Percentiles rank a stretch among this genome's conserved stretches.
Conservation (phyloP, 495 filamentous ascomycete species). For the Podospora appendiculata region DNA sequence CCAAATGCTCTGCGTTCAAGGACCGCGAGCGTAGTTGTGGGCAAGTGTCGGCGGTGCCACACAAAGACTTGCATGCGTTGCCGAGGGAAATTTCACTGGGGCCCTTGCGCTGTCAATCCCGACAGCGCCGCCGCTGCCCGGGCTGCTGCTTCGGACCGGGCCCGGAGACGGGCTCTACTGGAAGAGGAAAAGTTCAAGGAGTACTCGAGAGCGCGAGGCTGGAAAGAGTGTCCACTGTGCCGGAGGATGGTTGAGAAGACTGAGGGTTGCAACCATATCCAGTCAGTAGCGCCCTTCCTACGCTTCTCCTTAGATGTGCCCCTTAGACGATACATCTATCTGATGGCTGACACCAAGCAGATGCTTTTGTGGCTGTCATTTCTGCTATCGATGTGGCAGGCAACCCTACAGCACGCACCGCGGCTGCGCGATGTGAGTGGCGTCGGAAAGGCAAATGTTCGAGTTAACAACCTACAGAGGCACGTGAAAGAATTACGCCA, state of each 20-base stretch:
- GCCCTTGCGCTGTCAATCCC: background rate
- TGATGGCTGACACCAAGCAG: background rate
- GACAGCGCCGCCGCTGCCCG: too few species aligned
- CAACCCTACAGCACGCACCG: constrained; percentile 6
- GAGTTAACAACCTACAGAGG: constrained; percentile 7
- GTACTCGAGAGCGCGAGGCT: background rate
- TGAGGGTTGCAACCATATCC: constrained; percentile 10
- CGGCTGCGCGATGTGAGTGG: constrained; percentile 3
- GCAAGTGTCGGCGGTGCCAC: constrained; percentile 7
- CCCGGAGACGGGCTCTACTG: background rate
- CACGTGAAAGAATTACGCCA: background rate
- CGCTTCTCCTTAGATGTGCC: too few species aligned
- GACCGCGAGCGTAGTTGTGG: background rate
- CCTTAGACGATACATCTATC: too few species aligned
- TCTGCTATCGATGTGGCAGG: constrained; percentile 16
- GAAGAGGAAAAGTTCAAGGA: background rate
- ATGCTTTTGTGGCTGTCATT: constrained; percentile 11
- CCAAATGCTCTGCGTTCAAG: constrained; percentile 2
- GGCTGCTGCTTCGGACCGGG: background rate
- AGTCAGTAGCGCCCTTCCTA: constrained; percentile 1
- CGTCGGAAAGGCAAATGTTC: too few species aligned
- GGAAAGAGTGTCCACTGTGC: constrained; percentile 9
- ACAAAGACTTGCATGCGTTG: constrained; percentile 7
- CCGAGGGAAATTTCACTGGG: constrained; percentile 1
- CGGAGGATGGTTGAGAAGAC: constrained; percentile 7